These are phyloP conservation scores for Globisporangium splendens DNA, from an alignment of 352 stramenopile genomes.

Conservation along the genomic window DNA sequence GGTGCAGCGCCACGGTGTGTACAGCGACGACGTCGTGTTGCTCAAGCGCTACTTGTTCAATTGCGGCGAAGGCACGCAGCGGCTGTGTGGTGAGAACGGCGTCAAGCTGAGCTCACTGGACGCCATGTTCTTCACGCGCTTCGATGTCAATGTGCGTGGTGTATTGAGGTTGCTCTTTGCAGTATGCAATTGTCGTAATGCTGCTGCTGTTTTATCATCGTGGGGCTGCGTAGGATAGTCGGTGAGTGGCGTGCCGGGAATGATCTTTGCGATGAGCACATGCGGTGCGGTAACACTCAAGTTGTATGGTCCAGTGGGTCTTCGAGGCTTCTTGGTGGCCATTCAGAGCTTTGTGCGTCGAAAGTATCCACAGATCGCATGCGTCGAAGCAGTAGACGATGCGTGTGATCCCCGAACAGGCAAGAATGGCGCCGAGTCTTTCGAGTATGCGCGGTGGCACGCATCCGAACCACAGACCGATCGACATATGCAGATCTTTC, in stretches of 20 bases:
- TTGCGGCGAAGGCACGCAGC: constrained; percentile 65
- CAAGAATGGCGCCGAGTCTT: background rate
- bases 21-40: constrained; percentile 57
- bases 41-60: constrained; percentile 71
- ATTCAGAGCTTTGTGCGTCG: constrained; percentile 69
- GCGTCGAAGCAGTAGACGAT: constrained; percentile 26
- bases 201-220: background rate
- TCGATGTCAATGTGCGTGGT: constrained; percentile 42
- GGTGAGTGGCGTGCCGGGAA: constrained; percentile 58
- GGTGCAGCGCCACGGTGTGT: constrained; percentile 57
- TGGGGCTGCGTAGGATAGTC: constrained; percentile 24
- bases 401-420: background rate
- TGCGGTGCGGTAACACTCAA: constrained; percentile 41
- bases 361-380: constrained; percentile 61
- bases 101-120: constrained; percentile 69
- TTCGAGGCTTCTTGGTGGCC: constrained; percentile 32
- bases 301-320: constrained; percentile 42
- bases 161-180: background rate
- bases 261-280: constrained; percentile 60
- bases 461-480: constrained; percentile 19
- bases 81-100: constrained; percentile 62
- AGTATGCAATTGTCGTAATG: background rate
- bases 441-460: constrained; percentile 22
- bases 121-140: constrained; percentile 65
- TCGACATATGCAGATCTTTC: constrained; percentile 30